These are phyloP conservation scores for Talaromyces albobiverticillius DNA, from an alignment of 2,329 filamentous ascomycete genomes.

Conservation along the genomic window DNA sequence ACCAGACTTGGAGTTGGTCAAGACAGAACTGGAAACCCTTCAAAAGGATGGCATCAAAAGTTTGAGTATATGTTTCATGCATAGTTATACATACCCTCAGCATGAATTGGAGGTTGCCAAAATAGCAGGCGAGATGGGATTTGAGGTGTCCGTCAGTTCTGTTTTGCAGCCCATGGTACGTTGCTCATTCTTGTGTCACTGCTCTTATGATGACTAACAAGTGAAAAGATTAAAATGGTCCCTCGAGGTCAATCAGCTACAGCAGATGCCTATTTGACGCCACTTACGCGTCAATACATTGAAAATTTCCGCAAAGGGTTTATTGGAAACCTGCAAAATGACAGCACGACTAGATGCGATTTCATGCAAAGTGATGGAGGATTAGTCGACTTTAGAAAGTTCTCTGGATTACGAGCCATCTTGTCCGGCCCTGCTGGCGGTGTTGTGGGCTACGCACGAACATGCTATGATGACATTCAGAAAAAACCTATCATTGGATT, in stretches of 20 bases:
- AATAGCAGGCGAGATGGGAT: constrained; percentile 77
- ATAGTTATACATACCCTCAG: constrained; percentile 61
- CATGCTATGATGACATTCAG: not conserved
- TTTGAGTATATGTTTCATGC: not conserved
- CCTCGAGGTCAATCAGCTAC: constrained; percentile 77
- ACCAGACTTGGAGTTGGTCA: not conserved
- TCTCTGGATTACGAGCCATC: constrained; percentile 84
- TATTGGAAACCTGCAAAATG: constrained; percentile 73
- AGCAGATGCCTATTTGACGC: constrained; percentile 76
- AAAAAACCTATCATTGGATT: constrained; percentile 60
- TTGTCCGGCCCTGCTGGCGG: constrained; percentile 36
- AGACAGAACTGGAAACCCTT: not conserved
- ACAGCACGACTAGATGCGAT: constrained; percentile 68
- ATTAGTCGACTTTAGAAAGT: constrained; percentile 57
- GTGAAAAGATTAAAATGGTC: constrained; percentile 71
- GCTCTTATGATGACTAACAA: too few species aligned
- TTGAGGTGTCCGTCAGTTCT: constrained; percentile 69
- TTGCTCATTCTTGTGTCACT: not conserved
- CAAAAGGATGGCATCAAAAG: not conserved
- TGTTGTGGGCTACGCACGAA: not conserved
- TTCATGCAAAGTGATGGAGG: constrained; percentile 93
- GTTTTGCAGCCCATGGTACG: constrained; percentile 71
- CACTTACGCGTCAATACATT: constrained; percentile 74
- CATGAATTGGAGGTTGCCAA: constrained; percentile 79
- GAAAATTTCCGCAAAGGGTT: constrained; percentile 74